Conservation (phyloP, 352 stramenopile genomes). For the Phytophthora multivora region DNA sequence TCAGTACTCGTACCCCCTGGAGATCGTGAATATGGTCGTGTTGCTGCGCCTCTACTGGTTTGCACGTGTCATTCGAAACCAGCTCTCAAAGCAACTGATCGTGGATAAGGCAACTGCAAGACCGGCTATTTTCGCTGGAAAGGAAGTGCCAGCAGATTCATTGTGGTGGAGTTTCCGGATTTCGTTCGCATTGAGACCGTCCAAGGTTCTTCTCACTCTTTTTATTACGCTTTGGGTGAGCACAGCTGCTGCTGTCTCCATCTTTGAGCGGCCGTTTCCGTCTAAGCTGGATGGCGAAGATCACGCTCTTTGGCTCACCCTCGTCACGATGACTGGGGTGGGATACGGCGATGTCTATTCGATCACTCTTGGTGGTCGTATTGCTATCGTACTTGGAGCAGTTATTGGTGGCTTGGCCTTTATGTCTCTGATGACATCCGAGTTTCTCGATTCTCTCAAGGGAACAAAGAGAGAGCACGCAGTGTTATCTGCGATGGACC, state of each 20-base stretch:
- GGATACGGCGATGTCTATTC: slow-evolving; percentile 68
- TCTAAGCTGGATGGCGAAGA: slow-evolving; percentile 61
- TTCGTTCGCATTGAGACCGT: slow-evolving; percentile 46
- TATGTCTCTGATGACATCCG: slow-evolving; percentile 64
- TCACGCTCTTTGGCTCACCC: slow-evolving; percentile 65
- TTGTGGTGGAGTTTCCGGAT: slow-evolving; percentile 65
- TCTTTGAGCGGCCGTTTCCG: slow-evolving; percentile 65
- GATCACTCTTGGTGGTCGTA: slow-evolving; percentile 49
- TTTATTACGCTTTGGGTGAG: slow-evolving; percentile 56
- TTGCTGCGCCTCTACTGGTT: slow-evolving; percentile 68
- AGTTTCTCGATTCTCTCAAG: slow-evolving; percentile 67
- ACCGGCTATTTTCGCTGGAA: slow-evolving; percentile 23
- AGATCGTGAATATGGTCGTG: slow-evolving; percentile 69
- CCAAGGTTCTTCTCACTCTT: slow-evolving; percentile 43
- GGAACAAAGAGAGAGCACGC: slow-evolving; percentile 60
- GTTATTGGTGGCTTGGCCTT: slow-evolving; percentile 58
- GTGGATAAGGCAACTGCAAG: slow-evolving; percentile 28
- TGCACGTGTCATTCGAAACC: slow-evolving; percentile 56
- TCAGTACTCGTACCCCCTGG: slow-evolving; percentile 57
- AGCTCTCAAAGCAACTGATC: slow-evolving; percentile 44
- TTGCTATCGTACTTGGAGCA: slow-evolving; percentile 53
- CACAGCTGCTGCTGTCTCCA: slow-evolving; percentile 54
- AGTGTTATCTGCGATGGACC: slow-evolving; percentile 51
- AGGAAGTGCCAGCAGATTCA: slow-evolving; percentile 41
- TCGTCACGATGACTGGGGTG: slow-evolving; percentile 67